These are phyloP conservation scores for Abelmoschus esculentus DNA, from an alignment of 345 rosid species.

Conservation along the genomic window DNA sequence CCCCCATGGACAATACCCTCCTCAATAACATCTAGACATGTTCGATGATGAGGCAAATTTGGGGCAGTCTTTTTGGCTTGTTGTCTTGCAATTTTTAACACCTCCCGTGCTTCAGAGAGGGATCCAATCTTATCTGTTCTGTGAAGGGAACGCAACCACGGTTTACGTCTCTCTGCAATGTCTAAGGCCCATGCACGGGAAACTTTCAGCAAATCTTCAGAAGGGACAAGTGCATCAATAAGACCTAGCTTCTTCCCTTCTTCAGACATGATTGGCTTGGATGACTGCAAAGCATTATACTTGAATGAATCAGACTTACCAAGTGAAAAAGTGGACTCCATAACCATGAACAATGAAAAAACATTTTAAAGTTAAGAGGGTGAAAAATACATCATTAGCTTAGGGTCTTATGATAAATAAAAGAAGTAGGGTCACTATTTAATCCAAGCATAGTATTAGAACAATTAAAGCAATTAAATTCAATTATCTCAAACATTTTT, in stretches of 20 bases:
- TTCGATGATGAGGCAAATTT: constrained; percentile 88
- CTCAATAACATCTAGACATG: constrained; percentile 82
- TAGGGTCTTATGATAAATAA: not conserved
- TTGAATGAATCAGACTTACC: not conserved
- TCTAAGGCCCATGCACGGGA: constrained; percentile 83
- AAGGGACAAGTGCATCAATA: constrained; percentile 62
- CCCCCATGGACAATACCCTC: constrained; percentile 92
- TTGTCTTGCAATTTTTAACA: constrained; percentile 50
- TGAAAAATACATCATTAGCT: not conserved
- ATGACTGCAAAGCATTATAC: constrained; percentile 41
- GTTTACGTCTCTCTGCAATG: constrained; percentile 59
- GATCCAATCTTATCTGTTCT: constrained; percentile 84
- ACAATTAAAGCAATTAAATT: not conserved
- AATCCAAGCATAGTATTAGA: not conserved
- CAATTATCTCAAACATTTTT: not conserved
- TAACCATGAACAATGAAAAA: not conserved
- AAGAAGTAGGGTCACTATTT: not conserved
- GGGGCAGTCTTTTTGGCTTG: constrained; percentile 72
- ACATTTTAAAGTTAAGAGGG: not conserved
- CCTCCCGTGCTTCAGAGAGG: constrained; percentile 65
- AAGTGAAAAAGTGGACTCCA: not conserved
- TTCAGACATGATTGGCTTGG: constrained; percentile 76
- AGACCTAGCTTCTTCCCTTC: constrained; percentile 85
- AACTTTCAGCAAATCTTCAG: constrained; percentile 68
- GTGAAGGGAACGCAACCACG: constrained; percentile 78